These are phyloP conservation scores for Penicillium nordicum DNA, from an alignment of 2,329 filamentous ascomycete genomes.

Conservation along the genomic window DNA sequence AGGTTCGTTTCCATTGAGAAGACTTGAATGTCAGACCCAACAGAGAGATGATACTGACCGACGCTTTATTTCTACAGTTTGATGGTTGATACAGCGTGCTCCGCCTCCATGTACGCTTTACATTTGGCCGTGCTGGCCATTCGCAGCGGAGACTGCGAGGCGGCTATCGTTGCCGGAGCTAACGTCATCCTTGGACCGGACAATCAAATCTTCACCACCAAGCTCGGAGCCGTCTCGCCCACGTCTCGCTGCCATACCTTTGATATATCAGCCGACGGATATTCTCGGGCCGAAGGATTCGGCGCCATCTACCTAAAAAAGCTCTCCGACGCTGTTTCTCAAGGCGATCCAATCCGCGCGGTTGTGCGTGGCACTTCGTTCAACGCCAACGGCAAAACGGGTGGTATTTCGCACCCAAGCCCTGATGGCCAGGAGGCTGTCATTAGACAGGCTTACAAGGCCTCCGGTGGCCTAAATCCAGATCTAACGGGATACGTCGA, in stretches of 20 bases:
- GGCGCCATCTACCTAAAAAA: slow-evolving; percentile 19
- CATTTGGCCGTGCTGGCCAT: slow-evolving; percentile 35
- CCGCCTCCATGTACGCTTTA: slow-evolving; percentile 35
- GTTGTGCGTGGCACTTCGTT: slow-evolving; percentile 15
- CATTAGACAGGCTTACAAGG: not conserved
- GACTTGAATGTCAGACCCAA: too few relatives aligned
- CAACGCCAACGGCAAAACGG: not conserved
- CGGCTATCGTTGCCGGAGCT: not conserved
- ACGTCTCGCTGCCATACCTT: slow-evolving; percentile 9
- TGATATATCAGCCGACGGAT: slow-evolving; percentile 15
- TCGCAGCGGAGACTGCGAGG: slow-evolving; percentile 18
- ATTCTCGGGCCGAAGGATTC: slow-evolving; percentile 20
- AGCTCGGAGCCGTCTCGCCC: slow-evolving; percentile 3
- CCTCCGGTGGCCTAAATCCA: not conserved
- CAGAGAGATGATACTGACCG: too few relatives aligned
- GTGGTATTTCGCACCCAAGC: not conserved
- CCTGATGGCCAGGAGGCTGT: not conserved
- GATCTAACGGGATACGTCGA: not conserved
- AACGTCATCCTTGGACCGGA: slow-evolving; percentile 21
- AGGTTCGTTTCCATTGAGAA: slow-evolving; percentile 11
- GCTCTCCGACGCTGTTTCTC: slow-evolving; percentile 11
- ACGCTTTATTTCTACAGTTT: slow-evolving; percentile 3
- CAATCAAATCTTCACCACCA: not conserved
- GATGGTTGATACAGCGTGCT: slow-evolving; percentile 42
- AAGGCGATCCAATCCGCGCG: slow-evolving; percentile 18